These are phyloP conservation scores for Acrocalymma vagum DNA, from an alignment of 2,329 filamentous ascomycete species.

Conservation along the genomic window DNA sequence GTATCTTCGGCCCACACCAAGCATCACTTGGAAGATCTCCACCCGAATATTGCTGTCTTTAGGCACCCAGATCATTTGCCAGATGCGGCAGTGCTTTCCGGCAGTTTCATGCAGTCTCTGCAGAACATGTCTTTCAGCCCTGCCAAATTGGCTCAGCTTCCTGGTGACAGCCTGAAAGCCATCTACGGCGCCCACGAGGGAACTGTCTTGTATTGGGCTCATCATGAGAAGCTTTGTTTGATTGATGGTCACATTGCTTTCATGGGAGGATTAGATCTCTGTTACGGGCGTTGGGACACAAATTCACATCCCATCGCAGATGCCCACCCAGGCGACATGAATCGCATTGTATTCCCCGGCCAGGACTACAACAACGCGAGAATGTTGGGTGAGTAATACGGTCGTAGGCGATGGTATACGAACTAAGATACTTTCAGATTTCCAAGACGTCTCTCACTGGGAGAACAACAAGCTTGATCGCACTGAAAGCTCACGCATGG, in stretches of 20 bases:
- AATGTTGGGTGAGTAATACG: conserved; percentile 71
- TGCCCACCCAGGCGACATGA: conserved; percentile 79
- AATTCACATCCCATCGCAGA: conserved; percentile 87
- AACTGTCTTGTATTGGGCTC: conserved; percentile 88
- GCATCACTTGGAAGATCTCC: conserved; percentile 76
- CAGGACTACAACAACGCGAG: conserved; percentile 93
- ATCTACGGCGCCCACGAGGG: conserved; percentile 85
- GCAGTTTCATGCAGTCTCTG: conserved; percentile 64
- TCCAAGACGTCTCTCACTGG: conserved; percentile 79
- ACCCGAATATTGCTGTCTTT: conserved; percentile 88
- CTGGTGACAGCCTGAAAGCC: conserved; percentile 76
- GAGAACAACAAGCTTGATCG: conserved; percentile 88
- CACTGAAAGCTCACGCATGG: conserved; percentile 83
- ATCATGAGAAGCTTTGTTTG: conserved; percentile 90
- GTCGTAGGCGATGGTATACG: background rate
- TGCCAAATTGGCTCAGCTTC: conserved; percentile 68
- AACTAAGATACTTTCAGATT: conserved; percentile 57
- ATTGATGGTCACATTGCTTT: conserved; percentile 83
- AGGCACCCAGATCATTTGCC: conserved; percentile 89
- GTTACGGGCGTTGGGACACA: conserved; percentile 86
- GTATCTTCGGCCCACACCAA: conserved; percentile 80
- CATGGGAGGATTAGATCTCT: conserved; percentile 91
- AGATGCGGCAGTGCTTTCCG: conserved; percentile 72
- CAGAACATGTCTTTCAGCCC: conserved; percentile 65
- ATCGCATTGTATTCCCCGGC: conserved; percentile 81